Base-by-base conservation (phyloP, 345 rosid genomes). In the Odontarrhena argentea region DNA sequence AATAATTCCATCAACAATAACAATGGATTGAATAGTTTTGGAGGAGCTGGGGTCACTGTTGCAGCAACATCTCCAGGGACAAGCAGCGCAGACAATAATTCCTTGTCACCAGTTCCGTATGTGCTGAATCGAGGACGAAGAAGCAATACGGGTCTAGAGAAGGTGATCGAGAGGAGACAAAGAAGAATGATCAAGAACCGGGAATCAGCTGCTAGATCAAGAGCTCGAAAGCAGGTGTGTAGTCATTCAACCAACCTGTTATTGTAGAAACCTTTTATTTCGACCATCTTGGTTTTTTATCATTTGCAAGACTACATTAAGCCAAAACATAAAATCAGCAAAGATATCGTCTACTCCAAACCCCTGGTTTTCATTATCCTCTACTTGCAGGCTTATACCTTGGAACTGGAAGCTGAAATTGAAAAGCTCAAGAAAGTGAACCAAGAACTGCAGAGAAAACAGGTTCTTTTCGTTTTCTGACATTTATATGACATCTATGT, bases 161-260 rank as follows among this genome's bases (percentile, higher is more conserved):
- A 87, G 80, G 97, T 91, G 38, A 87, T 85, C 49, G 96, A 91
- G 77, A 86, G 99, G 77, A 87, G 97, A 85, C 99, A 94, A 63
- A 82, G 86, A 74, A 87, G 99, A 80, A 94, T 94, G 99, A 91
- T 94, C 56, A 94, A 94, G 77, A 94, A 94, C 70, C 80, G 99
- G 55, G 97, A 94, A 70, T 94, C 99, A 8, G 99, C 99, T 77
- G 96, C 97, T 30, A 87, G 96, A 74, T 94, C 97, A 50, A 77
- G 99, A 68, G 96, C 96, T 78, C 96, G 99, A 54, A 94, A 94
- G 81, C 99, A 94, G 99, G 99, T 91, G 58, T 76, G 54, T 55
- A 25, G 45, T 34, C 15, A 7, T 44, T 37, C 37, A 13, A 46
- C 47, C 11, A 44, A 18, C 59, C 28, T 11, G 22, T 18, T 18